Conservation (phyloP, 495 filamentous ascomycete species). For the Penicillium paxilli region DNA sequence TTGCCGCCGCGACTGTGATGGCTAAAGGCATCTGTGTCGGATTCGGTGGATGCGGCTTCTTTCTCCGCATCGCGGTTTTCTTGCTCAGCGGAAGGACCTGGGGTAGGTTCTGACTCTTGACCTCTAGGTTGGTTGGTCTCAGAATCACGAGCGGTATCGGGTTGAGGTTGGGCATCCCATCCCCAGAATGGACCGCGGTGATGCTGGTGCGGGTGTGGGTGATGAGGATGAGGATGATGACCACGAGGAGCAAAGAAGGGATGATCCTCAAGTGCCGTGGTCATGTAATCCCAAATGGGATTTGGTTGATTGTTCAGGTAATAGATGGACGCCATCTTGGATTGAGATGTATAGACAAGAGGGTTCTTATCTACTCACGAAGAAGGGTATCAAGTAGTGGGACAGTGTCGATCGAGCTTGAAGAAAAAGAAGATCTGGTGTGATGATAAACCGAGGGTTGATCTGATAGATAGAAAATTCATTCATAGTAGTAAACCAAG, state of each 20-base stretch:
- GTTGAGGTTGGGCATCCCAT: slow-evolving; percentile 6
- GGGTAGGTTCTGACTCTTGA: slow-evolving; percentile 3
- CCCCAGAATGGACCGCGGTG: slow-evolving; percentile 10
- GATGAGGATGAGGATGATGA: slow-evolving; percentile 10
- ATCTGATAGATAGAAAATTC: slow-evolving; percentile 3
- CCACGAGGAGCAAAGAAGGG: slow-evolving; percentile 36
- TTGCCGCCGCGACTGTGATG: not conserved
- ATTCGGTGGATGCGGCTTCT: not conserved
- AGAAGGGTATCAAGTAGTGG: not conserved
- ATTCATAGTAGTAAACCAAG: not conserved
- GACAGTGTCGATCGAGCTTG: not conserved
- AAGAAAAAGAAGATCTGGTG: not conserved
- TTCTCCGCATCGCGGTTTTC: not conserved
- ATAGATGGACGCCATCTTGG: slow-evolving; percentile 37
- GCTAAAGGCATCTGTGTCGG: not conserved
- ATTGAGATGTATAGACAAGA: not conserved
- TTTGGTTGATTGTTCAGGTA: slow-evolving; percentile 34
- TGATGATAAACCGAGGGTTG: not conserved
- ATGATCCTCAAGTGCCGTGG: slow-evolving; percentile 34
- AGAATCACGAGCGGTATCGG: not conserved
- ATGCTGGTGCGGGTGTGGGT: slow-evolving; percentile 8
- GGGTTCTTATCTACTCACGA: not conserved
- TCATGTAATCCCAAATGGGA: slow-evolving; percentile 37
- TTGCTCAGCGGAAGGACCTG: slow-evolving; percentile 6
- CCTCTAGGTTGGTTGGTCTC: slow-evolving; percentile 1